Base-by-base conservation (phyloP, 2,329 filamentous ascomycete species). In the Ampelomyces quisqualis region DNA sequence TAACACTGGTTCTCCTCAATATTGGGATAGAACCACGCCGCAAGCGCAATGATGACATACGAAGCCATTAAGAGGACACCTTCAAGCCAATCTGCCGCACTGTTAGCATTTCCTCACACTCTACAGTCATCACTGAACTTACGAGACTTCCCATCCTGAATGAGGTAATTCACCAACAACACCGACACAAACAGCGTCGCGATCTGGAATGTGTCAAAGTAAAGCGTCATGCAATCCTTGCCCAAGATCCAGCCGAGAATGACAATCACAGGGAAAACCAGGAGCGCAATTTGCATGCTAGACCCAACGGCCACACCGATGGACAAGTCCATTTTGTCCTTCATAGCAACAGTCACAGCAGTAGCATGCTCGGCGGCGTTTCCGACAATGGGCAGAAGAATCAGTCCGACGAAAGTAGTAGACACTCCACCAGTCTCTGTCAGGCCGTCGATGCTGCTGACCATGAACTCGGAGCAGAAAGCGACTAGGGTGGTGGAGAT, bases 141-240 rank as follows among this genome's bases (percentile, higher is more conserved):
- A 69, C 60, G 62, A 45, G 74, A 78, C 52, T 80, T 80, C 37
- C 78, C 77, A 50, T 81, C 79, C 46, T 76, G 74, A 32, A 84
- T 83, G 13, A 84, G 70, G 54, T 83, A 83, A 59, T 82, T 84
- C 30, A 83, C 78, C 49, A 80, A 52, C 34, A 76, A 62, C n/a
- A 76, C 69, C 22, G 65, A 68, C 17, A 83, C 76, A 45, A 84
- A 84, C 2, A 84, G 65, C 1, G 79, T 69, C 2, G 76, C 85
- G 10, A 95, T 84, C 70, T 95, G 88, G 74, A 96, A 96, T 1
- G 83, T 83, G 61, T 94, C 88, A 64, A 95, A 93, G 65, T 85
- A 85, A 4, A 95, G 77, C 14, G 83, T 88, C 88, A 86, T 83
- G 24, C 75, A 70, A 34, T 78, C 71, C 13, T 79, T 73, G 38